Conservation (phyloP, 176 grass and related monocot genomes). For the Poa pratensis region DNA sequence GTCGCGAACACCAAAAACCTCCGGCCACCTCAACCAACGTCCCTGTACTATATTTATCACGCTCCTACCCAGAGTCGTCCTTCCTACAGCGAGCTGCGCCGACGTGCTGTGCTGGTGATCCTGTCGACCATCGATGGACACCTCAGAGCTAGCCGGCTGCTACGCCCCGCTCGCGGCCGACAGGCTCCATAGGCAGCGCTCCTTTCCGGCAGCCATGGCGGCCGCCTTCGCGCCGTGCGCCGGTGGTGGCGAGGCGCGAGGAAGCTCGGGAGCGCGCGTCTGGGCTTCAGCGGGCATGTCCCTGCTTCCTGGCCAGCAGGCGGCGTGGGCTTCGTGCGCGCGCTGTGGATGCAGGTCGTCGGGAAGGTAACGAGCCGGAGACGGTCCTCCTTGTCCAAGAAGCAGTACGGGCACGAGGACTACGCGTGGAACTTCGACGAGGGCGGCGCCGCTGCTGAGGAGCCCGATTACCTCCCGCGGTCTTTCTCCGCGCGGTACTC, state of each 20-base stretch:
- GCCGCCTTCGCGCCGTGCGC: constrained; percentile 30
- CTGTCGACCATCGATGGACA: neutral
- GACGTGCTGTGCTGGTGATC: neutral
- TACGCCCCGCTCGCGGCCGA: neutral
- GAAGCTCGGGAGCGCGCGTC: neutral
- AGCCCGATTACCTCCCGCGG: constrained; percentile 59
- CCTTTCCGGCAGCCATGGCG: constrained; percentile 27
- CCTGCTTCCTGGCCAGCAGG: neutral
- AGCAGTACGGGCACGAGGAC: constrained; percentile 50
- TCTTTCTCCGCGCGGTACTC: constrained; percentile 62
- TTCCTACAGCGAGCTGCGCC: neutral
- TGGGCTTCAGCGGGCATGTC: neutral
- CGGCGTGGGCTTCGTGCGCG: constrained; percentile 19
- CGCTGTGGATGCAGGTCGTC: constrained; percentile 55
- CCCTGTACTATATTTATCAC: neutral
- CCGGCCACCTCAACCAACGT: neutral
- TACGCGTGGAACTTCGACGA: constrained; percentile 83
- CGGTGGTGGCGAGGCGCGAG: neutral
- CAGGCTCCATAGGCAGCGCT: constrained; percentile 34
- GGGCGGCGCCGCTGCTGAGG: constrained; percentile 39
- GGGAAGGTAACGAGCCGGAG: neutral
- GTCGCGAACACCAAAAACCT: neutral
- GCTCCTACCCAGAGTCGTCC: neutral
- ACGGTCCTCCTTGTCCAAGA: neutral
- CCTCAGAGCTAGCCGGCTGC: neutral